Base-by-base conservation (phyloP, 148 eudicot genomes). In the Mesembryanthemum crystallinum region DNA sequence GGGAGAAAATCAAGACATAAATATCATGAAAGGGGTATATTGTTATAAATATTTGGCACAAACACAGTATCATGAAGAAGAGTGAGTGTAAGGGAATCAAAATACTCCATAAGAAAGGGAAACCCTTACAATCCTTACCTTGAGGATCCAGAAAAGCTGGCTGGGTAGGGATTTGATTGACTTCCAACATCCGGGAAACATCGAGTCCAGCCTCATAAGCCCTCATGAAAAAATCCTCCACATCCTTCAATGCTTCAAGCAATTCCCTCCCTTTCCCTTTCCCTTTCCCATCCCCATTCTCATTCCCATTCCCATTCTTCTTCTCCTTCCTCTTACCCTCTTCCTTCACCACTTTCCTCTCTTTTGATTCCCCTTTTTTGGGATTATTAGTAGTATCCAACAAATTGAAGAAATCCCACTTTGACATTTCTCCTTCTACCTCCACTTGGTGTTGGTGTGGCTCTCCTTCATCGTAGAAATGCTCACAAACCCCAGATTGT, bases 391-490 rank as follows among this genome's bases (percentile, higher is more conserved):
- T 65, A 12, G 32, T 58, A 39, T 82, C 87, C 60, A 83, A 76
- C 49, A 82, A 33, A 64, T 70, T 73, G 69, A 89, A 87, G 82
- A 80, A 87, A 82, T 89, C 92, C 92, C 92, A 89, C 70, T 85
- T 82, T n/a, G n/a, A n/a, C 47, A 69, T 51, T 71, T 67, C 82
- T 42, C 24, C 43, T 49, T 20, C n/a, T 1, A 18, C 42, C 64
- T 59, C n/a, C 28, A 24, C 27, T 21, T 37, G 54, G 68, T 74
- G 74, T 59, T 69, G 52, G 27, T 20, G 11, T 17, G 79, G 81
- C 51, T 17, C 47, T 35, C 8, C 64, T 15, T 82, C 88, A 21
- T 73, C 89, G 71, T 84, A 81, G 63, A 86, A 88, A 59, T 77
- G 79, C 54, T 84, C 87, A 79, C 87, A 88, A 27, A 88, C 72